These are phyloP conservation scores for Geranium incanum DNA, from an alignment of 441 rosid species.

Conservation along the genomic window DNA sequence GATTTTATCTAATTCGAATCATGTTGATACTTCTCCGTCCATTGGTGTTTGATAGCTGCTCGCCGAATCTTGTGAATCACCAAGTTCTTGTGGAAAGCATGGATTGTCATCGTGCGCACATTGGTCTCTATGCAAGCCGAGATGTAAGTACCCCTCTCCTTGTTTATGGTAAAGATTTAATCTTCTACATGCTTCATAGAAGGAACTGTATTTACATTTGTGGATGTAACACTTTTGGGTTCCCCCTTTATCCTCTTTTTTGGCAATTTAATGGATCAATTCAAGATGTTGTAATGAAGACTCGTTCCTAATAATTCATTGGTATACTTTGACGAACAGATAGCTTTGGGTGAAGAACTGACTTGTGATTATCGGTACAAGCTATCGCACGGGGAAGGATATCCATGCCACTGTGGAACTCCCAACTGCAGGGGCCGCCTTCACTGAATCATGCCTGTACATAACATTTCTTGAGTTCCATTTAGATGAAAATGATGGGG, in stretches of 20 bases:
- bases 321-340: constrained; percentile 44
- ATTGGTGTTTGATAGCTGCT: constrained; percentile 51
- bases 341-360: constrained; percentile 79
- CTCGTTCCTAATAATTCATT: constrained; percentile 12
- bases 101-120: constrained; percentile 67
- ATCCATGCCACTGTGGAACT: constrained; percentile 62
- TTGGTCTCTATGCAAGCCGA: constrained; percentile 82
- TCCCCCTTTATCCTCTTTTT: neutral
- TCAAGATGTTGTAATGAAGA: constrained; percentile 9
- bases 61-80: constrained; percentile 66
- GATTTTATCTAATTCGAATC: neutral
- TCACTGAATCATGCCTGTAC: constrained; percentile 24
- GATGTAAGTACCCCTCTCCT: constrained; percentile 53
- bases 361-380: constrained; percentile 54
- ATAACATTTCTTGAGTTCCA: no score
- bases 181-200: neutral
- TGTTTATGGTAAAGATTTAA: constrained; percentile 6
- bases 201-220: neutral
- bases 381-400: constrained; percentile 45
- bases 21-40: constrained; percentile 21
- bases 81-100: constrained; percentile 89
- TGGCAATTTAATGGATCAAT: neutral
- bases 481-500: neutral
- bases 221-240: neutral
- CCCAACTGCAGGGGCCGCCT: constrained; percentile 60